Evolutionary conservation across 2,329 filamentous ascomycete genomes (phyloP), one percentile per base, ranked within the genome.

Genomic region (Bipolaris bicolor): DNA sequence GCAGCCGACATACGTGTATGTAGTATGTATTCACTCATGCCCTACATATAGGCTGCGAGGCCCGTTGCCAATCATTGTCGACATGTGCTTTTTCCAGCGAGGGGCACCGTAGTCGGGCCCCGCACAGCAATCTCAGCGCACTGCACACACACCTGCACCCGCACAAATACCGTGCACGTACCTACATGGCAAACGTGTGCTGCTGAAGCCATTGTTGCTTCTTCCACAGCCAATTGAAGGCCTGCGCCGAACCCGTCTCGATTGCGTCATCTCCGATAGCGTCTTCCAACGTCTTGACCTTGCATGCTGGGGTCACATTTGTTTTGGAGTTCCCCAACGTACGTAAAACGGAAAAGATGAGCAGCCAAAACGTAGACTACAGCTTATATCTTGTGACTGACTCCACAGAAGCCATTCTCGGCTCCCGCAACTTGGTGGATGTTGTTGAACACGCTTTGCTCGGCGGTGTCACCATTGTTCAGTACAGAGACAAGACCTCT

Each of bases 321-420:
- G n/a, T 43, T 50, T 50, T 24, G 16, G n/a, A 39, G 22, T 24
- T 68, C 53, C 80, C 57, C 61, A 78, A 76, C 72, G 31, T 22
- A 45, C 72, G 31, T n/a, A 45, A 10, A 7, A 13, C 20, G 31
- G 70, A 78, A 29, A 65, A 63, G 58, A 58, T 55, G 50, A 40
- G 24, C 15, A 33, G 29, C 15, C 58, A 68, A n/a, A 61, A 68
- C 18, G 81, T 89, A 45, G 87, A 96, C 77, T 93, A 96, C 75
- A 88, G 89, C 47, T 81, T 97, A 37, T 97, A 97, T 75, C 84
- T 97, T 56, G 93, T 97, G 66, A 97, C 93, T 5, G 93, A 97
- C 82, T 95, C 92, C 49, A 96, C 92, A n/a, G 85, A 89, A 13
- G 86, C 87, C 33, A 92, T 97, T 65, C 86, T 97, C 41, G 90